A percentile compares a stretch with the other conserved stretches of the same genome.
Conservation (phyloP, 1,284 basidiomycete genomes). For the Sporisorium iseilematis-ciliati region DNA sequence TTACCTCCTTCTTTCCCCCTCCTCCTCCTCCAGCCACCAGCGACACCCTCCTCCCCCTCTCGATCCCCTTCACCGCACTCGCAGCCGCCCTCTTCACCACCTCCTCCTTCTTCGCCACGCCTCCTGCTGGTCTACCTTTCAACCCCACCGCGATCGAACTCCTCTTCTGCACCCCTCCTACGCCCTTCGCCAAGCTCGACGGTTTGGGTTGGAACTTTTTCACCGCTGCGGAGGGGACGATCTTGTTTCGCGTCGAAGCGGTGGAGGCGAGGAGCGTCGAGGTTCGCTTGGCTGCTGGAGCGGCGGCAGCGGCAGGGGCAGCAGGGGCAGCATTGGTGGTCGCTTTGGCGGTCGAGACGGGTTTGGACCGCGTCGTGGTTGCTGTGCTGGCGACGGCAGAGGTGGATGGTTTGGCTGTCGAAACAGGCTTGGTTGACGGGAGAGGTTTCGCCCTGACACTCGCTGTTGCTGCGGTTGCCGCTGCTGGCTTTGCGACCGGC, state of each 20-base stretch:
- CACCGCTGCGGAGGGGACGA: slow-evolving; percentile 21
- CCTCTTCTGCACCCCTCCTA: slow-evolving; percentile 11
- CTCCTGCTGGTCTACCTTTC: slow-evolving; percentile 15
- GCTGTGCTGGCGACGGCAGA: neutral
- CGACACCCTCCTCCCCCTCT: slow-evolving; percentile 17
- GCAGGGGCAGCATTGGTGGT: neutral
- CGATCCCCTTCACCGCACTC: slow-evolving; percentile 14
- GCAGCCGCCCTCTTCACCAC: slow-evolving; percentile 22
- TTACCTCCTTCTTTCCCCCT: neutral
- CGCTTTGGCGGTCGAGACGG: neutral
- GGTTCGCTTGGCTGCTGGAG: neutral
- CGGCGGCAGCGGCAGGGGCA: neutral
- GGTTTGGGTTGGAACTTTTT: slow-evolving; percentile 37
- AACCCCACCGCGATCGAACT: slow-evolving; percentile 32
- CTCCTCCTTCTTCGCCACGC: slow-evolving; percentile 8
- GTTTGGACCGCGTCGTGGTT: slow-evolving; percentile 12
- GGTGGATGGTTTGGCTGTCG: neutral
- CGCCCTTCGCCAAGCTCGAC: slow-evolving; percentile 8
- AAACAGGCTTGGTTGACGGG: no score
- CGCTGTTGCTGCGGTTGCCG: slow-evolving; percentile 4
- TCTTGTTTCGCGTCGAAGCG: slow-evolving; percentile 42
- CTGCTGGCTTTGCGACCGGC: slow-evolving; percentile 5
- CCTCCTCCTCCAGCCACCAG: neutral
- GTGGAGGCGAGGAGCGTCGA: slow-evolving; percentile 35
- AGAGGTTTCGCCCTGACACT: slow-evolving; percentile 4